Base-by-base conservation (phyloP, 305 asterid genomes). In the Coffea humblotiana region DNA sequence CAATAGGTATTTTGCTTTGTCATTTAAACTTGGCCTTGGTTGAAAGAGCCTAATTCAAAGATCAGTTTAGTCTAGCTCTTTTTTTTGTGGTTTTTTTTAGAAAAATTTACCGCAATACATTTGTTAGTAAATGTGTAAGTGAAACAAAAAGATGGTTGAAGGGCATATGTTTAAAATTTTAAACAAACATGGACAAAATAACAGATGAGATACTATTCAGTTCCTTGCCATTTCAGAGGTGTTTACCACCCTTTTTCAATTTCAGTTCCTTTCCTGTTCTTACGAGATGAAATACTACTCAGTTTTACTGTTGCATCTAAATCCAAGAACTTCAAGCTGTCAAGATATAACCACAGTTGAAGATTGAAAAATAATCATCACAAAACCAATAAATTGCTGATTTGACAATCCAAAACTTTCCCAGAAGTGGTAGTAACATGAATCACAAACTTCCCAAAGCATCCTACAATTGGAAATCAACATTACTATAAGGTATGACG, bases 381-480 rank as follows among this genome's bases (percentile, higher is more conserved):
- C 16, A 35, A 29, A 56, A 54, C 68, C n/a, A 54, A 23, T 45
- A 49, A 69, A 43, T 43, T 45, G 32, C 25, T 6, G 32, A 70
- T 43, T 27, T 43, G 14, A 11, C 16, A 4, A n/a, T 23, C 32
- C 45, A 75, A 27, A 60, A 45, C 56, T 40, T 60, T 60, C 47
- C 70, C 70, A 40, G 23, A 12, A 23, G 8, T 8, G 68, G 48
- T 0, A 61, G 10, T 4, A 14, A 11, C 13, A 13, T 72, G 2
- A n/a, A 72, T n/a, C 29, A 56, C 13, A 56, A 13, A 4, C 47
- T 23, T 75, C 37, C 61, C 51, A 11, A 40, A 19, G 8, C 58
- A 74, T 49, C 65, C 60, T 19, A 63, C 74, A 48, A 78, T 61
- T 69, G 65, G 61, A 69, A 56, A 47, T 6, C 60, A 76, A 74